Percentiles rank a stretch among this genome's conserved stretches.
These are phyloP conservation scores for Striga asiatica DNA, from an alignment of 257 asterid species.

Conservation along the genomic window DNA sequence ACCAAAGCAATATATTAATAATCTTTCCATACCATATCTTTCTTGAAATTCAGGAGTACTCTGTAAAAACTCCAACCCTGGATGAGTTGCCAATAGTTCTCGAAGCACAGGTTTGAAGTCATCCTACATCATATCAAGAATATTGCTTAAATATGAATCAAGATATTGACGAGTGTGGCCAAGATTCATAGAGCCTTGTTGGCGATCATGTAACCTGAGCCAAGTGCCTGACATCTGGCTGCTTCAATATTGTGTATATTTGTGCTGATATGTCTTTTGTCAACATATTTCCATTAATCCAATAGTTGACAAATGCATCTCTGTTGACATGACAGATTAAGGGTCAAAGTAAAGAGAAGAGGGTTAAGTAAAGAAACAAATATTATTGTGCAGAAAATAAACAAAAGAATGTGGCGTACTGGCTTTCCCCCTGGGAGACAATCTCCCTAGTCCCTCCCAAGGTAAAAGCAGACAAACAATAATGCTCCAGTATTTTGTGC, in stretches of 20 bases:
- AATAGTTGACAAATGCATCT: constrained; percentile 79
- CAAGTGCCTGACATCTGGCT: constrained; percentile 46
- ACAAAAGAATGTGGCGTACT: no score
- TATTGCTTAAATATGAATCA: constrained; percentile 4
- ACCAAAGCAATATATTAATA: no score
- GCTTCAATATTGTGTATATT: constrained; percentile 62
- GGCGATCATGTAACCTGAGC: constrained; percentile 38
- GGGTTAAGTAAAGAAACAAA: no score
- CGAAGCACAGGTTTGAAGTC: constrained; percentile 93
- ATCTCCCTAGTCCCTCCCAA: no score
- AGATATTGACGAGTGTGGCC: constrained; percentile 9
- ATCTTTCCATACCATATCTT: constrained; percentile 97
- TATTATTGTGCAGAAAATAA: no score
- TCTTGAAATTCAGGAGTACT: constrained; percentile 99
- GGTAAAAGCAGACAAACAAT: no score
- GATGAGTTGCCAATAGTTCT: constrained; percentile 93
- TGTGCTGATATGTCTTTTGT: constrained; percentile 64
- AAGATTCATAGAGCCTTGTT: neutral
- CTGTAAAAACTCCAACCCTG: constrained; percentile 96
- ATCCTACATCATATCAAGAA: constrained; percentile 38
- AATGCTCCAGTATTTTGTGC: no score
- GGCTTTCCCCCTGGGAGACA: no score
- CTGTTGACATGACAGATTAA: constrained; percentile 33
- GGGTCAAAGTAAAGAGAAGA: no score
- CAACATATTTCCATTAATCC: constrained; percentile 70